Evolutionary conservation across 2,329 filamentous ascomycete species (phyloP), one percentile per base, ranked within the genome.

Genomic region (Trichoderma sp.): DNA sequence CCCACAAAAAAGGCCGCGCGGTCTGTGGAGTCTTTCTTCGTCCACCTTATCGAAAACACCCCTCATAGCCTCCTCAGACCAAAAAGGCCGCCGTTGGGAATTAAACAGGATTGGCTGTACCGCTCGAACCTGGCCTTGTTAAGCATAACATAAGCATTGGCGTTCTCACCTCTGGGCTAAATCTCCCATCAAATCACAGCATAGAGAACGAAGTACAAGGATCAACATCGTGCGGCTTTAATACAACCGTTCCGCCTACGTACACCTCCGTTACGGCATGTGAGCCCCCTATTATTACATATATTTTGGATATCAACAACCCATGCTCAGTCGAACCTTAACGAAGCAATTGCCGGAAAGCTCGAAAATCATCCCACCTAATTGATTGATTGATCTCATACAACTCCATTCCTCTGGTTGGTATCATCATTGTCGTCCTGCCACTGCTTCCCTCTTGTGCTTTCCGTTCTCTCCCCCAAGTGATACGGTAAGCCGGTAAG

Each of bases 1-100:
- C n/a, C n/a, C n/a, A n/a, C n/a, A n/a, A 19, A 34, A 35, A 27
- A 56, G 52, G 61, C 37, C 52, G 52, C 61, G 61, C 52, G 61
- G 35, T 53, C 61, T 48, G 61, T 57, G 61, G 61, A 48, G 61
- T 19, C 8, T 12, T 7, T 32, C 39, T 12, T 27, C 17, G 12
- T 4, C 48, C 32, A 13, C 37, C 59, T 48, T 53, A 53, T 63
- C 45, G 19, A n/a, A 19, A 45, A 39, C 37, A 3, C 15, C 8
- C n/a, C n/a, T n/a, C 22, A 63, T 63, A 13, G 42, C 45, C 42
- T 52, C 45, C 42, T 52, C 29, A 12, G 19, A 50, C 12, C 42
- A 17, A 57, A 37, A 53, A 9, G 19, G 27, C 25, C 50, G 9
- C 27, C 17, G 7, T n/a, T n/a, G 17, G 27, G 50, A 52, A 29